Conservation (phyloP, 2,329 filamentous ascomycete species). For the Monilinia aucupariae region DNA sequence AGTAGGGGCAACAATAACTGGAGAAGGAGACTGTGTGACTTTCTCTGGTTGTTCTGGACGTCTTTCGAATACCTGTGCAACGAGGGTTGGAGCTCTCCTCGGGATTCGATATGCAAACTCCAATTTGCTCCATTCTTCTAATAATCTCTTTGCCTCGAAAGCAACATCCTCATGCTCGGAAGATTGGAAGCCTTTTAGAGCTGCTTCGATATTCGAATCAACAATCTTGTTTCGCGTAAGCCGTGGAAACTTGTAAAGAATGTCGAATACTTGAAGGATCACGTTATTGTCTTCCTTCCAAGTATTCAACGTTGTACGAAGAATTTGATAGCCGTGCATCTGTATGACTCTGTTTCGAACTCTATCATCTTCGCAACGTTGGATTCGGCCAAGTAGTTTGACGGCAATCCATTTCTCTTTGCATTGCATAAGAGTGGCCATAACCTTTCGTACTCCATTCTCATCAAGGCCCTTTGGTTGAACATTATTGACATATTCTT, state of each 20-base stretch:
- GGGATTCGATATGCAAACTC: slow-evolving; percentile 91
- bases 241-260: slow-evolving; percentile 82
- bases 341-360: slow-evolving; percentile 85
- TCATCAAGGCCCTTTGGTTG: slow-evolving; percentile 75
- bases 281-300: slow-evolving; percentile 91
- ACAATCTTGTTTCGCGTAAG: slow-evolving; percentile 95
- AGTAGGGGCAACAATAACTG: slow-evolving; percentile 39
- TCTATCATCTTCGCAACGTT: slow-evolving; percentile 77
- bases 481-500: slow-evolving; percentile 90
- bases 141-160: slow-evolving; percentile 61
- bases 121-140: slow-evolving; percentile 83
- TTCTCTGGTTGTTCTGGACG: slow-evolving; percentile 56
- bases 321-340: slow-evolving; percentile 94
- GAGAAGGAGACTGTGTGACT: slow-evolving; percentile 34
- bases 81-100: slow-evolving; percentile 52
- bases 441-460: slow-evolving; percentile 83
- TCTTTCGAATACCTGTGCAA: slow-evolving; percentile 47
- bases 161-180: slow-evolving; percentile 72
- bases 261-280: slow-evolving; percentile 80
- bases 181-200: slow-evolving; percentile 61
- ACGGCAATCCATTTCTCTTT: slow-evolving; percentile 99
- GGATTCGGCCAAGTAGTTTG: slow-evolving; percentile 85
- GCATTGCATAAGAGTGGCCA: slow-evolving; percentile 94
- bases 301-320: slow-evolving; percentile 78
- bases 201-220: slow-evolving; percentile 88